Base-by-base conservation (phyloP, 495 filamentous ascomycete genomes). In the Sphaerosporella brunnea region DNA sequence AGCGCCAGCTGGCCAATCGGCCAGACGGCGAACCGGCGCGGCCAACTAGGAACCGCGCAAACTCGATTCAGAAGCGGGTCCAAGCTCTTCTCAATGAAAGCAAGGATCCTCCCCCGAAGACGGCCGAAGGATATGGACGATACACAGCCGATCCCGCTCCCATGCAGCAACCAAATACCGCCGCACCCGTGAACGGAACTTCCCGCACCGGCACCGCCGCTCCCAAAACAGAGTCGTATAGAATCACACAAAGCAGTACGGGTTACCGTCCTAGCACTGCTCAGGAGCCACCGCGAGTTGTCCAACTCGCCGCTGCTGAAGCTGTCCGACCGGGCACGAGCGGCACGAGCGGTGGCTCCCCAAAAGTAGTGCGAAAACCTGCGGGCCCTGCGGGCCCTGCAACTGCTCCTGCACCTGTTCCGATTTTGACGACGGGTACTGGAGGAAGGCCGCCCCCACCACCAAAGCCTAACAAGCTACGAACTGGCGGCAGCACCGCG, bases 31-130 rank as follows among this genome's bases (percentile, higher is more conserved):
- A 64, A 36, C 55, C 58, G 2, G 71, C 66, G 53, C 53, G 70
- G 37, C 69, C 74, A 36, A 72, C 72, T 52, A n/a, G n/a, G n/a
- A n/a, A n/a, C n/a, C 70, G 80, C 30, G 85, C 85, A 24, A 71
- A 74, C 20, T 80, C 78, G 16, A 96, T 97, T 39, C 84, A 94
- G 61, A 88, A 82, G 56, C 80, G 85, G 55, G 84, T 97, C 44
- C 80, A 88, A 62, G 77, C 70, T 18, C 68, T 96, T 36, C 66
- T 97, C n/a, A 80, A 79, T 53, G 88, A 96, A 56, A 38, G 8
- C 8, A 79, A 75, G 46, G 64, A 71, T 2, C 65, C 69, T 24
- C 66, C 73, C 5, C 69, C 73, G 11, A 79, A 80, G 56, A 90
- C 85, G 1, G 85, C 84, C 2, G 76, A 84, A 49, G 90, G 86